These are phyloP conservation scores for Xylaria digitata DNA, from an alignment of 2,329 filamentous ascomycete species.

Conservation along the genomic window DNA sequence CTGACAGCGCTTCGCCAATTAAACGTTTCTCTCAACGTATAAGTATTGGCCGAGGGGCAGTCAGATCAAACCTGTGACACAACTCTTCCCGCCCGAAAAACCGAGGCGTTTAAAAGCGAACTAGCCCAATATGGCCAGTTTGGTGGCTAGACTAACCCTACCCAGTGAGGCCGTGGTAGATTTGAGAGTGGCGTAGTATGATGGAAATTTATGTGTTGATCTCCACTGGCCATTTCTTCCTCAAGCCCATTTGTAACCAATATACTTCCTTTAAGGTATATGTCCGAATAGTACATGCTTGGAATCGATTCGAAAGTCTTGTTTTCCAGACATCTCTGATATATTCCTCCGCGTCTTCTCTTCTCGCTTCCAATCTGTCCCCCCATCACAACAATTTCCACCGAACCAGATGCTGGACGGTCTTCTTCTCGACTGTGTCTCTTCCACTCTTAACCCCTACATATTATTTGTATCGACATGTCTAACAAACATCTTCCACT, in stretches of 20 bases:
- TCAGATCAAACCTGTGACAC: too few species aligned
- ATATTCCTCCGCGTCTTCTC: neutral
- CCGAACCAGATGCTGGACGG: neutral
- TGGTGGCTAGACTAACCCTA: neutral
- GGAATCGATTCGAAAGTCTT: neutral
- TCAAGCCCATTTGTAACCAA: too few species aligned
- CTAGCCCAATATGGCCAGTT: neutral
- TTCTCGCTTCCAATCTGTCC: constrained; percentile 2
- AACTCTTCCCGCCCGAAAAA: neutral
- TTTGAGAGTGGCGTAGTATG: neutral
- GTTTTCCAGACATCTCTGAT: neutral
- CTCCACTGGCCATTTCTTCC: too few species aligned
- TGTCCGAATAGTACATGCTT: too few species aligned
- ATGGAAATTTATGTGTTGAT: too few species aligned
- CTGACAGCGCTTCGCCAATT: too few species aligned
- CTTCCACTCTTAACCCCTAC: neutral
- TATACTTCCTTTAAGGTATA: too few species aligned
- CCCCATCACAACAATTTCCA: neutral
- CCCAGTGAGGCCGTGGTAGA: neutral
- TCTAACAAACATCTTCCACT: constrained; percentile 19
- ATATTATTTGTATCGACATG: constrained; percentile 7
- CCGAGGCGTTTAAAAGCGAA: neutral
- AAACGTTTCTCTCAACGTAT: too few species aligned
- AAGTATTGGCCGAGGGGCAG: too few species aligned
- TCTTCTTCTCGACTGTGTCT: neutral